A percentile compares a stretch with the other conserved stretches of the same genome.
Evolutionary conservation across 805 yeast genomes (phyloP).

Genomic region (Komagataella mondaviorum): DNA sequence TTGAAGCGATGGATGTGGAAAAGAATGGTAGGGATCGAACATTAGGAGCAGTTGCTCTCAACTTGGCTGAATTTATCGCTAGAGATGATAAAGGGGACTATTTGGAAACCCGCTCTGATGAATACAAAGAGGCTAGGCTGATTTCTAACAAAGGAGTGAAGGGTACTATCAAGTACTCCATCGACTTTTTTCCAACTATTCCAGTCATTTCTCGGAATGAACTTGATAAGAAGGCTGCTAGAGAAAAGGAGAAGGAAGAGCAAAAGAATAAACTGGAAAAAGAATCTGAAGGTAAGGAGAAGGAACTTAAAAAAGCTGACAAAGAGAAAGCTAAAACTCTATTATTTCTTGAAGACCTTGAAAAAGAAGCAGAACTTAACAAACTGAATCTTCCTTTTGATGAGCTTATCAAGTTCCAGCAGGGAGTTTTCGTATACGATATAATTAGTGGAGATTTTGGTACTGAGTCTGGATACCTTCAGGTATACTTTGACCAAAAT

Average conservation of each 20-base stretch:
- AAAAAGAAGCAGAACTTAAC: constrained; percentile 20
- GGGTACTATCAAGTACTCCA: constrained; percentile 62
- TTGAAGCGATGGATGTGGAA: constrained; percentile 92
- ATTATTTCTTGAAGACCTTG: constrained; percentile 12
- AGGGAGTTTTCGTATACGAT: constrained; percentile 70
- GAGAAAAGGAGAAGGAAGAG: constrained; percentile 15
- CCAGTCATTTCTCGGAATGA: constrained; percentile 75
- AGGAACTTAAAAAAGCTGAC: constrained; percentile 17
- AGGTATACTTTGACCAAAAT: constrained; percentile 63
- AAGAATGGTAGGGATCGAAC: constrained; percentile 69
- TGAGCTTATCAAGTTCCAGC: constrained; percentile 40
- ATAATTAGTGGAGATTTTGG: constrained; percentile 44
- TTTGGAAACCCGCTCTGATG: constrained; percentile 41
- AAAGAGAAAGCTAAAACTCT: constrained; percentile 15
- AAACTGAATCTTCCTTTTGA: constrained; percentile 42
- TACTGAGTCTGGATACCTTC: constrained; percentile 49
- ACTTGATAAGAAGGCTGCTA: constrained; percentile 34
- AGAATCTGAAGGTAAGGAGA: constrained; percentile 6
- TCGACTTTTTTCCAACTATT: constrained; percentile 74
- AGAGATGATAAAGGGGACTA: constrained; percentile 53
- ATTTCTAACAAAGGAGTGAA: constrained; percentile 70
- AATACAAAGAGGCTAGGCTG: constrained; percentile 46
- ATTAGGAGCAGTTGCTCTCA: constrained; percentile 69
- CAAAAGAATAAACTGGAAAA: constrained; percentile 19
- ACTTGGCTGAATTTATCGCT: constrained; percentile 51